These are phyloP conservation scores for Millerozyma acaciae DNA, from an alignment of 805 yeast genomes.

Conservation along the genomic window DNA sequence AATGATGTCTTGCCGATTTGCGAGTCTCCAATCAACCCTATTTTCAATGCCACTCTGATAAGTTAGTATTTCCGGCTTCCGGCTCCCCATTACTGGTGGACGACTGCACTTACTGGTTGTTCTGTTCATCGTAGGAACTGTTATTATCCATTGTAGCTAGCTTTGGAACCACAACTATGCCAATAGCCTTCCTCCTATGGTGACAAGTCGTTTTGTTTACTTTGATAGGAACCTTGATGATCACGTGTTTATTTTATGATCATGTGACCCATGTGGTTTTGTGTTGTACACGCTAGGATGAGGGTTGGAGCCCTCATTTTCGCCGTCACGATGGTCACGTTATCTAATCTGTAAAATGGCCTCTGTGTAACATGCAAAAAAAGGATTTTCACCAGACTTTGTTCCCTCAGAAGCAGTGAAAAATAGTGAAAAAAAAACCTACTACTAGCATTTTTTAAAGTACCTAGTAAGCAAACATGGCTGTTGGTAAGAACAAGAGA, in stretches of 20 bases:
- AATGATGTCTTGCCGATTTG: conserved; percentile 94
- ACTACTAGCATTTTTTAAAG: neutral
- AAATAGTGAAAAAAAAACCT: conserved; percentile 3
- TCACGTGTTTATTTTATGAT: no score
- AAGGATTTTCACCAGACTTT: neutral
- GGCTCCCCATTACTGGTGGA: neutral
- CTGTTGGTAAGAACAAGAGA: conserved; percentile 62
- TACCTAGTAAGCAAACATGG: conserved; percentile 35
- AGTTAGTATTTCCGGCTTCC: conserved; percentile 17
- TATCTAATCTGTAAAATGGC: no score
- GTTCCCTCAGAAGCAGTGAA: neutral
- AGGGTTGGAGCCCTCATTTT: no score
- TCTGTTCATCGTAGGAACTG: conserved; percentile 22
- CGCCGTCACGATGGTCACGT: no score
- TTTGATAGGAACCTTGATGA: no score
- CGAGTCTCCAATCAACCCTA: conserved; percentile 93
- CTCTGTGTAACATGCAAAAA: conserved; percentile 1
- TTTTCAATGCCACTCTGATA: conserved; percentile 63
- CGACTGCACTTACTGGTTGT: conserved; percentile 32
- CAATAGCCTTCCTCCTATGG: no score
- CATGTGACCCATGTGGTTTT: no score
- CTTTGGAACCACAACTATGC: no score
- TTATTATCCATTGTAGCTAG: conserved; percentile 10
- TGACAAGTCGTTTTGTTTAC: no score
- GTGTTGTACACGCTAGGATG: no score